A percentile compares a stretch with the other conserved stretches of the same genome.
phyloP scores from a whole-genome alignment of 805 yeast species.

The Schizosaccharomyces octosporus region DNA sequence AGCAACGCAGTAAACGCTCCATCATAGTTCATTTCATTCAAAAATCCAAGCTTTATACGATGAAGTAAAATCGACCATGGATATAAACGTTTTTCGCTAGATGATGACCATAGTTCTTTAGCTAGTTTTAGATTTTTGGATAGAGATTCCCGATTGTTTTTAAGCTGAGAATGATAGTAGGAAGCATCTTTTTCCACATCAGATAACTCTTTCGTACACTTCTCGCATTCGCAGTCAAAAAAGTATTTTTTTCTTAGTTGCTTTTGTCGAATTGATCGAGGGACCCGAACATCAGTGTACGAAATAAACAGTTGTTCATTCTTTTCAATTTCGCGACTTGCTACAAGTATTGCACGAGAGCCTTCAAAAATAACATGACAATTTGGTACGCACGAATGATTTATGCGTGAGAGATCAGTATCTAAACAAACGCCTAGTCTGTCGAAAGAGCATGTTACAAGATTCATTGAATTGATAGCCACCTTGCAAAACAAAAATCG shows the following conservation, averaged over 20 bases:
- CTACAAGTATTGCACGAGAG: neutral
- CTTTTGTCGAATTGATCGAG: constrained; percentile 1
- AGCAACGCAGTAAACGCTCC: neutral
- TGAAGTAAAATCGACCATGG: neutral
- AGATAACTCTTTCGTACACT: neutral
- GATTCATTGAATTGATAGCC: neutral
- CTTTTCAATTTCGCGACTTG: constrained; percentile 2
- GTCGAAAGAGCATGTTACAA: neutral
- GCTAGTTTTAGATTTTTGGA: neutral
- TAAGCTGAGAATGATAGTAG: neutral
- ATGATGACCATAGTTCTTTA: neutral
- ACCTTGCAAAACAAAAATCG: neutral
- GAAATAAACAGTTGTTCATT: constrained; percentile 6
- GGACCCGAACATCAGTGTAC: constrained; percentile 6
- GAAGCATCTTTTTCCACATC: neutral
- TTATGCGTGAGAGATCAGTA: neutral
- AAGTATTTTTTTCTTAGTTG: constrained; percentile 3
- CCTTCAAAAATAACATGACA: neutral
- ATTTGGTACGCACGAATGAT: neutral
- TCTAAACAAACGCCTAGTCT: neutral
- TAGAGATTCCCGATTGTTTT: neutral
- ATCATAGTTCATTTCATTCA: neutral
- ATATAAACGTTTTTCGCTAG: neutral
- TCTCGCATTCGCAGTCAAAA: constrained; percentile 5
- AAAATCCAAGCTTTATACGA: neutral